phyloP scores from a whole-genome alignment of 164 flowering plant species.

The Magnolia officinalis region DNA sequence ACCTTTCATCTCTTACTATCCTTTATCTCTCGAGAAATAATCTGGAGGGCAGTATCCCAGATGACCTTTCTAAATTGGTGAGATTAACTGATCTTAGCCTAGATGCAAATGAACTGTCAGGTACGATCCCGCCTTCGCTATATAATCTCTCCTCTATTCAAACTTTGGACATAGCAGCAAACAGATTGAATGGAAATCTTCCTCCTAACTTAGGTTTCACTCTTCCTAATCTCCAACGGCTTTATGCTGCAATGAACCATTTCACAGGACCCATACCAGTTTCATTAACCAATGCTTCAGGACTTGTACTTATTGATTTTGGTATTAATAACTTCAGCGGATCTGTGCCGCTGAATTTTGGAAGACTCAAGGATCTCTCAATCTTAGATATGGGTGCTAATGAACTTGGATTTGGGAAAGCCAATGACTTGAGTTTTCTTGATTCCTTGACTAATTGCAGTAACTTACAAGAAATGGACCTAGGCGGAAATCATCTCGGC shows the following conservation, averaged over 20 bases:
- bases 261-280: constrained; percentile 14
- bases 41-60: neutral
- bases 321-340: constrained; percentile 9
- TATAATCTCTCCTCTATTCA: neutral
- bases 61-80: neutral
- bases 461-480: neutral
- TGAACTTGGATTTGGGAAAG: constrained; percentile 6
- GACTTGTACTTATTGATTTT: constrained; percentile 7
- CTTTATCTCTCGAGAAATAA: neutral
- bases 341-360: constrained; percentile 7
- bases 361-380: neutral
- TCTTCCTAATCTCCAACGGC: constrained; percentile 9
- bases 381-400: neutral
- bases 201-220: constrained; percentile 5
- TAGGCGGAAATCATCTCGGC: constrained; percentile 8
- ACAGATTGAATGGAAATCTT: constrained; percentile 10
- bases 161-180: neutral
- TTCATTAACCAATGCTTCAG: constrained; percentile 16
- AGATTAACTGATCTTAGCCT: neutral
- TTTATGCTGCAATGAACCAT: constrained; percentile 7
- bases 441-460: constrained; percentile 11
- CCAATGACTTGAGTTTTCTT: constrained; percentile 9
- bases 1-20: neutral
- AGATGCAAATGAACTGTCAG: neutral
- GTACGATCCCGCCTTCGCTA: neutral